Evolutionary conservation across 495 filamentous ascomycete genomes (phyloP).

Genomic region (Elasticomyces elasticus): DNA sequence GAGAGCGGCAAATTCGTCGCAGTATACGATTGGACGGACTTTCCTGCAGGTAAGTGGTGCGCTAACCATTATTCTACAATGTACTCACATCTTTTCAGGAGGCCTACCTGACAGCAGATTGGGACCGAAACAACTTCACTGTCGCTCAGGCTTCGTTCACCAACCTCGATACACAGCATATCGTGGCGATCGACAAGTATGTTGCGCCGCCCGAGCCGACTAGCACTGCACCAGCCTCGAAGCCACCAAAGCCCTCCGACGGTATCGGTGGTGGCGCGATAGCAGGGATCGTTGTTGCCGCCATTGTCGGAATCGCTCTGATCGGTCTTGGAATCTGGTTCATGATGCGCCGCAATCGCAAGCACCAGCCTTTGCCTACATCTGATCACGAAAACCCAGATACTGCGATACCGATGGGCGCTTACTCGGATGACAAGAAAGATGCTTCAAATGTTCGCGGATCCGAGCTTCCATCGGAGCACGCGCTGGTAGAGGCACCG

Average conservation of each 20-base stretch:
- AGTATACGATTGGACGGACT: slow-evolving; percentile 17
- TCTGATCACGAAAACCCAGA: neutral
- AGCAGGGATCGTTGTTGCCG: slow-evolving; percentile 11
- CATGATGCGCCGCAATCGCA: slow-evolving; percentile 10
- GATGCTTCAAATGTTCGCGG: neutral
- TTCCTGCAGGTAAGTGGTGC: slow-evolving; percentile 22
- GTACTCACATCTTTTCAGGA: too few relatives aligned
- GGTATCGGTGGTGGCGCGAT: slow-evolving; percentile 9
- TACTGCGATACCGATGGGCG: too few relatives aligned
- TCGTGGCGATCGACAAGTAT: slow-evolving; percentile 7
- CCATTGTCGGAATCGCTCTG: neutral
- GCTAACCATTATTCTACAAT: too few relatives aligned
- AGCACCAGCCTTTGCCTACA: neutral
- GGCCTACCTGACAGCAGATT: slow-evolving; percentile 15
- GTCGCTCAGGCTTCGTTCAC: slow-evolving; percentile 1
- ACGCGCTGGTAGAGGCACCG: neutral
- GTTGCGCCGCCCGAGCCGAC: neutral
- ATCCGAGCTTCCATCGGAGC: neutral
- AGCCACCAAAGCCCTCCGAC: neutral
- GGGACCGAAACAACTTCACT: slow-evolving; percentile 8
- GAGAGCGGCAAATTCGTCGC: slow-evolving; percentile 12
- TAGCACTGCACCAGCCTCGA: neutral
- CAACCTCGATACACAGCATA: neutral
- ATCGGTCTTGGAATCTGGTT: neutral
- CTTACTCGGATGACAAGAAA: neutral